Conservation (phyloP, 2,329 filamentous ascomycete species). For the Alternaria infectoria region DNA sequence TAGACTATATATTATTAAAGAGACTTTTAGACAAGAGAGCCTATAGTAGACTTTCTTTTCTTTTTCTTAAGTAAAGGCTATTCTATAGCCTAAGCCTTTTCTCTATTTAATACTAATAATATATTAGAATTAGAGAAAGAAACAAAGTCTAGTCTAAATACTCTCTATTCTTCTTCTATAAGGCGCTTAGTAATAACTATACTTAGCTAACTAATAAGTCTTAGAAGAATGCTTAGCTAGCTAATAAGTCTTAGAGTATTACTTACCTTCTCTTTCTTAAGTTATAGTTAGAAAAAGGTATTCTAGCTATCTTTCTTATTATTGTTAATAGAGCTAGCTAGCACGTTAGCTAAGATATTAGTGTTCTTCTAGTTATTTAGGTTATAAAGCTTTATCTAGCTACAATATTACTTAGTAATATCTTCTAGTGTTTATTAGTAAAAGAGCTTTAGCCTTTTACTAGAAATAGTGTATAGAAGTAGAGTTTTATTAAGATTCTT, state of each 20-base stretch:
- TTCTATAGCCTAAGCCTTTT: too few species aligned
- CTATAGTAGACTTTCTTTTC: too few species aligned
- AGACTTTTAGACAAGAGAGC: too few species aligned
- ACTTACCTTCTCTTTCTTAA: not conserved
- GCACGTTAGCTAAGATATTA: not conserved
- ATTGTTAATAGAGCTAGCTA: not conserved
- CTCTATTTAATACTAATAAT: not conserved
- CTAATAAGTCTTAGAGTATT: not conserved
- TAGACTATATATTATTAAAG: too few species aligned
- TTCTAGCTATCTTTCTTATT: not conserved
- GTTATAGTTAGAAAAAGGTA: not conserved
- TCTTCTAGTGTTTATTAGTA: not conserved
- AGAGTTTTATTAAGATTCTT: not conserved
- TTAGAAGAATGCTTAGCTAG: not conserved
- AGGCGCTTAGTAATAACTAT: not conserved
- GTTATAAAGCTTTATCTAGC: not conserved
- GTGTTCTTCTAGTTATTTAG: not conserved
- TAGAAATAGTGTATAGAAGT: not conserved
- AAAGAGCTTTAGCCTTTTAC: not conserved
- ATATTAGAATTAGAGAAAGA: not conserved
- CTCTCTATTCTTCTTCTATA: not conserved
- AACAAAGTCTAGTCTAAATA: not conserved
- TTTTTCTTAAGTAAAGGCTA: too few species aligned
- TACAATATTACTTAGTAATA: not conserved
- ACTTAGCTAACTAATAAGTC: not conserved